Evolutionary conservation across 2,329 filamentous ascomycete genomes (phyloP).

Genomic region (Aureobasidium musti): DNA sequence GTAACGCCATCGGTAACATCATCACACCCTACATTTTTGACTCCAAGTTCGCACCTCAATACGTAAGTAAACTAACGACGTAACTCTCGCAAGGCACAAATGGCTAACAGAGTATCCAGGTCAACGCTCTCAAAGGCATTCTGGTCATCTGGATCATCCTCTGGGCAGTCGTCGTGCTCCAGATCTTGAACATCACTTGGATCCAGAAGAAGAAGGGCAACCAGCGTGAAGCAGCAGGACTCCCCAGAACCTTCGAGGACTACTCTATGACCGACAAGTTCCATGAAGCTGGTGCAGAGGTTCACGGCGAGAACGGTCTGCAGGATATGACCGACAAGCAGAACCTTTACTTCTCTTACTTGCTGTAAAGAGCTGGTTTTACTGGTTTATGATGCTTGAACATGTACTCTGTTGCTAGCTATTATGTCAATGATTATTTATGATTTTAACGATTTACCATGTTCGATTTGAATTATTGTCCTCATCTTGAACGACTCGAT

Average conservation of each 20-base stretch:
- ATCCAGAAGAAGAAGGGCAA: conserved; percentile 29
- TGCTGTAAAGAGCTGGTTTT: conserved; percentile 11
- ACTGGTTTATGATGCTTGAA: background rate
- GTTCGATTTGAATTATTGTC: background rate
- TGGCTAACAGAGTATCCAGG: background rate
- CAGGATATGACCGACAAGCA: conserved; percentile 32
- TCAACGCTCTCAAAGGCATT: conserved; percentile 30
- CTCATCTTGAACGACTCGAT: no score
- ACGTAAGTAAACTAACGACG: conserved; percentile 4
- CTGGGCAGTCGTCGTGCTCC: conserved; percentile 10
- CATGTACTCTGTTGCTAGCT: background rate
- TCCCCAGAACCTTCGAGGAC: conserved; percentile 17
- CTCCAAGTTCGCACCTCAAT: conserved; percentile 29
- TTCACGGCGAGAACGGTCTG: conserved; percentile 23
- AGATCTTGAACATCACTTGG: conserved; percentile 20
- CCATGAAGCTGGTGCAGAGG: conserved; percentile 29
- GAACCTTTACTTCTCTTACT: conserved; percentile 31
- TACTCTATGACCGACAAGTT: conserved; percentile 27
- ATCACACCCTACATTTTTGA: conserved; percentile 31
- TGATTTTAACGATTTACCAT: background rate
- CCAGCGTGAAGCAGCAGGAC: conserved; percentile 29
- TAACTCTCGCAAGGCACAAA: background rate
- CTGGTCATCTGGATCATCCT: conserved; percentile 29
- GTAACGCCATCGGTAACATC: conserved; percentile 30
- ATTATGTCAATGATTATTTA: background rate